These are phyloP conservation scores for Pyrenula aspistea DNA, from an alignment of 495 filamentous ascomycete genomes.

Conservation along the genomic window DNA sequence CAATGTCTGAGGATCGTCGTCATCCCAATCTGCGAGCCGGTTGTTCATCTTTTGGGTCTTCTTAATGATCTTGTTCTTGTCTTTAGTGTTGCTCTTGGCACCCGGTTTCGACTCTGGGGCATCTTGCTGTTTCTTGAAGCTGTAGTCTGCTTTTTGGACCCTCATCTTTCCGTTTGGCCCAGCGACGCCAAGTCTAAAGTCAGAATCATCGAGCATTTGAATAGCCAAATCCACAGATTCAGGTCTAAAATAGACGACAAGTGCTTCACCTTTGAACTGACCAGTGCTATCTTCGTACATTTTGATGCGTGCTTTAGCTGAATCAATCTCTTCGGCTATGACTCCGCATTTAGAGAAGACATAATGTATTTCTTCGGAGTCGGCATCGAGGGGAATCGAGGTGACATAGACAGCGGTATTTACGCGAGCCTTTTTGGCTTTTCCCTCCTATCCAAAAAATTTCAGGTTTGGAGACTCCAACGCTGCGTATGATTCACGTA, in stretches of 20 bases:
- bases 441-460: slow-evolving; percentile 19
- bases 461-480: slow-evolving; percentile 1
- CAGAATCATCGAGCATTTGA: slow-evolving; percentile 80
- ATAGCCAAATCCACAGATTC: slow-evolving; percentile 85
- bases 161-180: slow-evolving; percentile 53
- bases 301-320: slow-evolving; percentile 75
- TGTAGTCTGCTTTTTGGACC: slow-evolving; percentile 74
- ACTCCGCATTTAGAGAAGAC: slow-evolving; percentile 83
- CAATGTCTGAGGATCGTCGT: slow-evolving; percentile 58
- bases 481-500: slow-evolving; percentile 29
- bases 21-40: slow-evolving; percentile 87
- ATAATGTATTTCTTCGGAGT: slow-evolving; percentile 65
- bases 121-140: slow-evolving; percentile 60
- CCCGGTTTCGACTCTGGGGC: slow-evolving; percentile 16
- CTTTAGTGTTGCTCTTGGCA: slow-evolving; percentile 19
- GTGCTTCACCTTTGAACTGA: slow-evolving; percentile 82
- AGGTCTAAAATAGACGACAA: slow-evolving; percentile 88
- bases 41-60: slow-evolving; percentile 81
- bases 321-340: slow-evolving; percentile 88
- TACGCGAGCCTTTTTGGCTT: slow-evolving; percentile 50
- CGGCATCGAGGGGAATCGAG: slow-evolving; percentile 65
- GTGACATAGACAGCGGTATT: slow-evolving; percentile 91
- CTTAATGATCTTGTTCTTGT: slow-evolving; percentile 74
- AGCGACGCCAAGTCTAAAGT: slow-evolving; percentile 55
- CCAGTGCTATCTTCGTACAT: slow-evolving; percentile 77